Conservation (phyloP, 225 moss, liverwort and hornwort species). For the Rhytidiadelphus loreus region DNA sequence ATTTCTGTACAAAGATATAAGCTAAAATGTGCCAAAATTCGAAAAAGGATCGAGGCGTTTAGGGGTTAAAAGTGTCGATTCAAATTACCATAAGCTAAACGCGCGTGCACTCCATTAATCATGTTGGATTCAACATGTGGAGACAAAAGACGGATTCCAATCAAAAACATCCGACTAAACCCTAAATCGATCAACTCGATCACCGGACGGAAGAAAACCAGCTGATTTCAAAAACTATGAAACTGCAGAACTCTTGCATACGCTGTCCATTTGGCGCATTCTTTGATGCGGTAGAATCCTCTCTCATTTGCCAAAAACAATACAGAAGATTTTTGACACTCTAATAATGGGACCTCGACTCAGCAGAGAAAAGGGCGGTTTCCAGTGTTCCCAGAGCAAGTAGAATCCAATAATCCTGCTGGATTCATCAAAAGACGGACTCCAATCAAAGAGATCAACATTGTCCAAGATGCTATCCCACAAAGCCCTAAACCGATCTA, state of each 20-base stretch:
- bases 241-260: neutral
- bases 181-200: neutral
- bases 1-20: too few species aligned
- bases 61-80: neutral
- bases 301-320: neutral
- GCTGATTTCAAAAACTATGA: too few species aligned
- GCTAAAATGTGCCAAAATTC: too few species aligned
- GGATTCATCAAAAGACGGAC: neutral
- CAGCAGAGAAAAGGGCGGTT: neutral
- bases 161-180: neutral
- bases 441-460: neutral
- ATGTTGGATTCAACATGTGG: neutral
- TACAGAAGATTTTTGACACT: neutral
- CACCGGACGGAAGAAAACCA: neutral
- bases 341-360: neutral
- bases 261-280: neutral
- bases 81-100: neutral
- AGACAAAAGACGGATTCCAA: neutral
- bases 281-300: neutral
- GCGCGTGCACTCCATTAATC: neutral
- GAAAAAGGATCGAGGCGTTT: too few species aligned
- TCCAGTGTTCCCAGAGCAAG: neutral
- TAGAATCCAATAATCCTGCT: neutral
- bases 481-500: neutral
- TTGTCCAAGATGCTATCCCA: neutral